Conservation (phyloP, 2,329 filamentous ascomycete species). For the Colletotrichum sojae region DNA sequence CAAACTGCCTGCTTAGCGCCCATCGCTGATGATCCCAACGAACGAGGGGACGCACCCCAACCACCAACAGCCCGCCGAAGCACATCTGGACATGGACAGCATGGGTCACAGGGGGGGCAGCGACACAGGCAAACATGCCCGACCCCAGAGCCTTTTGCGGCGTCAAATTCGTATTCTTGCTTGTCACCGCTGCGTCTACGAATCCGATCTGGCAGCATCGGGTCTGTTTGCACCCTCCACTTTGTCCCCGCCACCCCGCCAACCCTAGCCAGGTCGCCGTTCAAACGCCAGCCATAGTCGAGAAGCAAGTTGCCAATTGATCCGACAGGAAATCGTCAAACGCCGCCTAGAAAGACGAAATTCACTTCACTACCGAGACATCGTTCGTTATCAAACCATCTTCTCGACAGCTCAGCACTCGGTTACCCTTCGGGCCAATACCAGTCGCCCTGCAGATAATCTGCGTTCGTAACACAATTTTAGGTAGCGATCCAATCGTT, state of each 20-base stretch:
- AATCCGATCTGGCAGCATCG: not conserved
- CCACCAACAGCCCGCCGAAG: not conserved
- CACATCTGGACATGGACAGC: conserved; percentile 1
- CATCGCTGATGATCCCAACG: not conserved
- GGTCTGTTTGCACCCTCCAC: conserved; percentile 14
- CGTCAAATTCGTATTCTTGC: conserved; percentile 3
- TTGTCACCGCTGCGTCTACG: conserved; percentile 7
- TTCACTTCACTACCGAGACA: too few relatives aligned
- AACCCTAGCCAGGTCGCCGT: not conserved
- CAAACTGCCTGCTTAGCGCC: not conserved
- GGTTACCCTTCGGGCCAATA: conserved; percentile 5
- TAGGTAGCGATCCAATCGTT: not conserved
- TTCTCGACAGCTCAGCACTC: not conserved
- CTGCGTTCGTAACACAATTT: not conserved
- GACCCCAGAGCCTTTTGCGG: not conserved
- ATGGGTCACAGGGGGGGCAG: not conserved
- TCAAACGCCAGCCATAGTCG: conserved; percentile 5
- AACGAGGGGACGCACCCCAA: not conserved
- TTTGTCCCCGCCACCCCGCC: not conserved
- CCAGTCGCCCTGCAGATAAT: not conserved
- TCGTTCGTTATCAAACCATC: not conserved
- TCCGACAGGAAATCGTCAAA: not conserved
- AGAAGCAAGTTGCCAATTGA: not conserved
- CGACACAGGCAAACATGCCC: conserved; percentile 18
- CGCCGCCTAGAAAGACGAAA: not conserved